phyloP scores from a whole-genome alignment of 371 early-diverging fungal species.

The Rhizopus arrhizus region DNA sequence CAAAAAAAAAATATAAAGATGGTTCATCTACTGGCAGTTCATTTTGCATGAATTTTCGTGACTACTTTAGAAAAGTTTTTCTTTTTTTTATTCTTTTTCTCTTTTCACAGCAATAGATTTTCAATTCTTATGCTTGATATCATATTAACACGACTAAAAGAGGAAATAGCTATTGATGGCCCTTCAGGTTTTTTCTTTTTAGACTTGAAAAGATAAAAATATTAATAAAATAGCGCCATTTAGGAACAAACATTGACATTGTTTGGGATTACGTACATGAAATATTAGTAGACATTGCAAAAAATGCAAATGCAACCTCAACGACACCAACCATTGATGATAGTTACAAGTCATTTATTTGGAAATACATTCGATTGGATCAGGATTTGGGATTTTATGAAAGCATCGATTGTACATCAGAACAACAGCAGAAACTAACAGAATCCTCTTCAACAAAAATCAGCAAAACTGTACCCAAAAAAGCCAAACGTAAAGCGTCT shows the following conservation, averaged over 20 bases:
- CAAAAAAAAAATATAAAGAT: no score
- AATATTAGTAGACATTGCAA: constrained; percentile 6
- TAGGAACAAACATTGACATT: constrained; percentile 18
- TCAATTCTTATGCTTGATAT: constrained; percentile 25
- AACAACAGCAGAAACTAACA: background rate
- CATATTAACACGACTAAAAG: constrained; percentile 27
- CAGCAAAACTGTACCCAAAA: background rate
- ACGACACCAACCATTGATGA: constrained; percentile 28
- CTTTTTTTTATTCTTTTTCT: no score
- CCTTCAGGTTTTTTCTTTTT: constrained; percentile 8
- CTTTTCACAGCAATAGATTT: background rate
- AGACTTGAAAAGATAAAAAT: no score
- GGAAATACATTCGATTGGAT: constrained; percentile 25
- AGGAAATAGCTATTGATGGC: constrained; percentile 33
- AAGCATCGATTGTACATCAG: background rate
- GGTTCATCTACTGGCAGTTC: no score
- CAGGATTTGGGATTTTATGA: constrained; percentile 23
- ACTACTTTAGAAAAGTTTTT: no score
- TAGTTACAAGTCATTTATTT: constrained; percentile 35
- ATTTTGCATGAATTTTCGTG: no score
- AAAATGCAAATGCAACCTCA: background rate
- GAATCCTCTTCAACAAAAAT: constrained; percentile 2
- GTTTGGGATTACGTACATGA: constrained; percentile 25
- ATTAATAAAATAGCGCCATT: background rate
- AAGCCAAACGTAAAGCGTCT: background rate